These are phyloP conservation scores for Colletotrichum simmondsii DNA, from an alignment of 2,329 filamentous ascomycete genomes.

Conservation along the genomic window DNA sequence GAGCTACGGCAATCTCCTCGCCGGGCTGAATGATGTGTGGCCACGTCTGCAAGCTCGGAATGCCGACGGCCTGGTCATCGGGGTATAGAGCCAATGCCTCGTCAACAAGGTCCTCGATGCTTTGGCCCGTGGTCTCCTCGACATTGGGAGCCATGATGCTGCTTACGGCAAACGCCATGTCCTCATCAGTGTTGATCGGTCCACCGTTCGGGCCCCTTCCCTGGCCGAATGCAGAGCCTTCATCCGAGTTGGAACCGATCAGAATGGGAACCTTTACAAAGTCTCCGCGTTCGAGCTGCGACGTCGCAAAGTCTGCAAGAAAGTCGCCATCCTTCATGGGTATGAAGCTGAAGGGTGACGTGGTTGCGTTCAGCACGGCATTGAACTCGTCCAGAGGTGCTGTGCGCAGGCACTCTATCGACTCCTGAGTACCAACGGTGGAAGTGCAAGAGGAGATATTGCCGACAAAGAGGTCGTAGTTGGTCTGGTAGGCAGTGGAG, in stretches of 20 bases:
- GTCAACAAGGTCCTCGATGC: slow-evolving; percentile 36
- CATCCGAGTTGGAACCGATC: slow-evolving; percentile 48
- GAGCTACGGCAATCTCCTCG: slow-evolving; percentile 37
- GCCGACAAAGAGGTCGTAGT: slow-evolving; percentile 41
- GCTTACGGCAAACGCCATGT: slow-evolving; percentile 37
- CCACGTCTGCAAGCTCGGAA: slow-evolving; percentile 47
- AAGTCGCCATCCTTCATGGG: slow-evolving; percentile 50
- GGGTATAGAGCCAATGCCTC: slow-evolving; percentile 43
- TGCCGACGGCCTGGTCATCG: slow-evolving; percentile 46
- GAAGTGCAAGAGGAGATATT: slow-evolving; percentile 41
- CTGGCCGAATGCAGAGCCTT: slow-evolving; percentile 40
- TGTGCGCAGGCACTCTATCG: slow-evolving; percentile 42
- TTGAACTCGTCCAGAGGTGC: slow-evolving; percentile 43
- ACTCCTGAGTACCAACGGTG: slow-evolving; percentile 38
- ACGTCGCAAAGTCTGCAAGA: slow-evolving; percentile 42
- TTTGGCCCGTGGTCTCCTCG: slow-evolving; percentile 37
- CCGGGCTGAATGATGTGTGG: slow-evolving; percentile 42
- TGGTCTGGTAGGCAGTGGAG: slow-evolving; percentile 41
- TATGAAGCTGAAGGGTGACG: slow-evolving; percentile 9
- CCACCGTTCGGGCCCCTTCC: slow-evolving; percentile 34
- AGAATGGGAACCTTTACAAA: slow-evolving; percentile 49
- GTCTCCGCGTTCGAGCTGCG: slow-evolving; percentile 43
- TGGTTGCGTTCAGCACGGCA: slow-evolving; percentile 31
- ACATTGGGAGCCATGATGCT: slow-evolving; percentile 29
- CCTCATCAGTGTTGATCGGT: slow-evolving; percentile 42